Evolutionary conservation across 805 yeast genomes (phyloP), one percentile per base, ranked within the genome.

Genomic region (Wickerhamomyces tratensis): DNA sequence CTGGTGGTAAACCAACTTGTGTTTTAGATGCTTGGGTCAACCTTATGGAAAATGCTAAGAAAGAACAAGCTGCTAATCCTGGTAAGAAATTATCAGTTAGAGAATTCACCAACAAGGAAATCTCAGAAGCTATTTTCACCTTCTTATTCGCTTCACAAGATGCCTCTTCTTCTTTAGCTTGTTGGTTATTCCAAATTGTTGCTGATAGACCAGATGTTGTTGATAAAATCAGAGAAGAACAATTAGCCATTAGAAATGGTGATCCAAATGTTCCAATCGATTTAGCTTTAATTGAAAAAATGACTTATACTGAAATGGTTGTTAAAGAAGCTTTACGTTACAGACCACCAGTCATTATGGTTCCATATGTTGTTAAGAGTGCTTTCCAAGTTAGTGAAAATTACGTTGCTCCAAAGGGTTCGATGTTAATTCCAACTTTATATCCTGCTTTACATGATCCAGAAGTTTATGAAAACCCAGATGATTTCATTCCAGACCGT

Each of bases 271-370:
- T 62, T 41, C 79, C 71, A 38, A 69, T 91, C 46, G 64, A 75
- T 39, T 71, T 86, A 44, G 88, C 82, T 25, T 65, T 93, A 62
- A 82, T 93, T 49, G 93, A 85, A 49, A 56, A 79, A 54, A 93
- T 93, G 98, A 70, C 65, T 27, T 93, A 87, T 69, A 91, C 98
- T 15, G 73, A 75, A 55, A 79, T 79, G 82, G 96, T 86, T 49
- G 96, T 93, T 47, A 86, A 79, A 66, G 98, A 93, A 70, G 69
- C 93, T 43, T 76, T 93, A 53, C 82, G 98, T 62, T 85, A 84
- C 70, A 82, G 98, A 66, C 98, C 98, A 27, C 98, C 98, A 5
- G 98, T 93, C 48, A 58, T 89, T 44, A 93, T 93, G 98, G 98
- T 93, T 47, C 98, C 98, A 41, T 93, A 93, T 61, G 87, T 86